A percentile compares a stretch with the other conserved stretches of the same genome.
These are phyloP conservation scores for Phytophthora melonis DNA, from an alignment of 352 stramenopile genomes.

Conservation along the genomic window DNA sequence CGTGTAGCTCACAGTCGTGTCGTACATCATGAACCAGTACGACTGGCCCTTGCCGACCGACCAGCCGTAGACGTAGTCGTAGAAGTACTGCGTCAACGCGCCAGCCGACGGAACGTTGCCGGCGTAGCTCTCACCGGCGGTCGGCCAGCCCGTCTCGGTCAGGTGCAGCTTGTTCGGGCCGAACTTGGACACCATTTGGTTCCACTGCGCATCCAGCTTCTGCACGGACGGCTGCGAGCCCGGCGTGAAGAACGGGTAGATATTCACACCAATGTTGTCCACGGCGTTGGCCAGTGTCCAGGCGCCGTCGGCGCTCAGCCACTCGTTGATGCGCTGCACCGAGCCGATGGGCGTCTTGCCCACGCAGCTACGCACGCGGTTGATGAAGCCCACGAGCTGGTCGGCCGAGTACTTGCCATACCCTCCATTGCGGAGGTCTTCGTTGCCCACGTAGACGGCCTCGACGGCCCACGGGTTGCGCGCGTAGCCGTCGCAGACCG, in stretches of 20 bases:
- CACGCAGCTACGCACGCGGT: conserved; percentile 52
- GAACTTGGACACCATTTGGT: conserved; percentile 45
- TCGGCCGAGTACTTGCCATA: conserved; percentile 42
- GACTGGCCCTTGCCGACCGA: conserved; percentile 19
- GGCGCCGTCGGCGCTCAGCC: conserved; percentile 38
- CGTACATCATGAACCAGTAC: conserved; percentile 27
- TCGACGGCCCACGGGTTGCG: conserved; percentile 39
- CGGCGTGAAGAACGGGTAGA: conserved; percentile 48
- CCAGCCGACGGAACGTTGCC: conserved; percentile 43
- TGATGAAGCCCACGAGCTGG: conserved; percentile 49
- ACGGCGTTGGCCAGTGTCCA: conserved; percentile 37
- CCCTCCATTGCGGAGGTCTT: conserved; percentile 58
- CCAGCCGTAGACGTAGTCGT: background rate
- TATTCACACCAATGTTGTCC: conserved; percentile 40
- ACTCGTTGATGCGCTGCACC: conserved; percentile 66
- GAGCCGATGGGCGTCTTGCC: conserved; percentile 55
- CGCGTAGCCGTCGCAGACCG: conserved; percentile 50
- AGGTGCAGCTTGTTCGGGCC: conserved; percentile 39
- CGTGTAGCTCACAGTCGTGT: conserved; percentile 47
- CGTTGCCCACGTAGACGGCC: conserved; percentile 76
- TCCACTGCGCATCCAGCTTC: conserved; percentile 52
- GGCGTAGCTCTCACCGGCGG: conserved; percentile 26
- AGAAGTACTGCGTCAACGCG: conserved; percentile 40
- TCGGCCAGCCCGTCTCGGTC: conserved; percentile 62
- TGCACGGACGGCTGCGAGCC: conserved; percentile 39